Base-by-base conservation (phyloP, 2,329 filamentous ascomycete genomes). In the Fusarium subglutinans region DNA sequence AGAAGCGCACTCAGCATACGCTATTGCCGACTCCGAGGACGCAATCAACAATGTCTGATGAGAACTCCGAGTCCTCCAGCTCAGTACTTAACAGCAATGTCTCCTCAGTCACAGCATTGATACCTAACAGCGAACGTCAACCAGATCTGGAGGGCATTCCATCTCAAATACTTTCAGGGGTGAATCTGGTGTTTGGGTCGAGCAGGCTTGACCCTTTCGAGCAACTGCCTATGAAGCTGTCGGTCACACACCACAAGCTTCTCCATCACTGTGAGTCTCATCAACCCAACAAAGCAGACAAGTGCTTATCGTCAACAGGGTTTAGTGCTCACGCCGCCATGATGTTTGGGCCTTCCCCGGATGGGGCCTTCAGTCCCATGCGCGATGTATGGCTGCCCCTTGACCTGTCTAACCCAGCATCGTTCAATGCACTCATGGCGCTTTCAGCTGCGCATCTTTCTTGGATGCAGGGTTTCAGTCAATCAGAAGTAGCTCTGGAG, bases 401-500 rank as follows among this genome's bases (percentile, higher is more conserved):
- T 5, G 82, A 84, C 51, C 72, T 84, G 22, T 84, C 83, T 9
- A 84, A 84, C 60, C 78, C 81, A 5, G 81, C 83, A 10, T 83
- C 82, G 2, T 84, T 84, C 70, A 83, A 84, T 45, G 79, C 79
- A 24, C 80, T 83, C 45, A 83, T 84, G 81, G 82, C 83, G 2
- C 83, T 84, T 62, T 80, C 83, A 5, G 83, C 83, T 3, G 82
- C 82, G 1, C 83, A 84, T 53, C 65, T 84, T 3, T 77, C 81
- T 40, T 77, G 81, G 8, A 76, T 83, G 60, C 80, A 82, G 30
- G 79, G 78, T 1, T 76, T 78, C 1, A 73, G 60, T 13, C 62
- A 70, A 10, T 80, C 79, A 3, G 69, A 63, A 20, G 75, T 79
- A 44, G 81, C 79, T 2, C 45, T 81, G 3, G 72, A 73, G 44